A percentile compares a stretch with the other conserved stretches of the same genome.
phyloP scores from a whole-genome alignment of 257 asterid genomes.

The Nyctanthes arbortristis region DNA sequence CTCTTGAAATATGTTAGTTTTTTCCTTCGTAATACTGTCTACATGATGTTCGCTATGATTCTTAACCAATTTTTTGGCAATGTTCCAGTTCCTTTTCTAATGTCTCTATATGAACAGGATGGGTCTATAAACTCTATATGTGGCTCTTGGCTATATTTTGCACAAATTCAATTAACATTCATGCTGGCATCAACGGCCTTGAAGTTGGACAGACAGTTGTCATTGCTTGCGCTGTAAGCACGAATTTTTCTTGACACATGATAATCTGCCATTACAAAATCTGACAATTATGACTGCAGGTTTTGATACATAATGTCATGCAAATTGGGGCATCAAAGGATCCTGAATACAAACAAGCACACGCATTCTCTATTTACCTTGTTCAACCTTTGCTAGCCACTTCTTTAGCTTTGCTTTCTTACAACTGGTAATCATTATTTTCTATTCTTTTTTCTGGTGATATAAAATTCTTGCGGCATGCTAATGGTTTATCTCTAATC shows the following conservation, averaged over 20 bases:
- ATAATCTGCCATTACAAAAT: slow-evolving; percentile 8
- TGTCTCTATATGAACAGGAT: slow-evolving; percentile 47
- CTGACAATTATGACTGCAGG: slow-evolving; percentile 45
- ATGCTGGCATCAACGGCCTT: slow-evolving; percentile 95
- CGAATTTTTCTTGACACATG: not conserved
- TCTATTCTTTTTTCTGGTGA: slow-evolving; percentile 12
- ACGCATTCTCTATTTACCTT: slow-evolving; percentile 88
- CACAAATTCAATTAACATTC: slow-evolving; percentile 93
- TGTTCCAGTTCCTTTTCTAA: slow-evolving; percentile 8
- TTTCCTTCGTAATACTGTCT: too few relatives aligned
- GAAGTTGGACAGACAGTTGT: slow-evolving; percentile 97
- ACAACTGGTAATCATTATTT: slow-evolving; percentile 68
- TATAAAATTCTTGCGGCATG: slow-evolving; percentile 8
- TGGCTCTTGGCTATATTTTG: slow-evolving; percentile 91
- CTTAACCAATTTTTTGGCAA: not conserved
- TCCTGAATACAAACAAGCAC: slow-evolving; percentile 85
- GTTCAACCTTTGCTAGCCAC: slow-evolving; percentile 92
- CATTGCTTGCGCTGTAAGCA: slow-evolving; percentile 86
- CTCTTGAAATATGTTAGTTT: too few relatives aligned
- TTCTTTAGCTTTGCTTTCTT: slow-evolving; percentile 84
- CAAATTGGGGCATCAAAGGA: slow-evolving; percentile 79
- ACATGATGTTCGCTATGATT: too few relatives aligned
- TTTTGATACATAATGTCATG: slow-evolving; percentile 79
- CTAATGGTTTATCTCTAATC: slow-evolving; percentile 14
- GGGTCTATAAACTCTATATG: slow-evolving; percentile 93